These are phyloP conservation scores for Aspergillus felis DNA, from an alignment of 2,329 filamentous ascomycete species.

Conservation along the genomic window DNA sequence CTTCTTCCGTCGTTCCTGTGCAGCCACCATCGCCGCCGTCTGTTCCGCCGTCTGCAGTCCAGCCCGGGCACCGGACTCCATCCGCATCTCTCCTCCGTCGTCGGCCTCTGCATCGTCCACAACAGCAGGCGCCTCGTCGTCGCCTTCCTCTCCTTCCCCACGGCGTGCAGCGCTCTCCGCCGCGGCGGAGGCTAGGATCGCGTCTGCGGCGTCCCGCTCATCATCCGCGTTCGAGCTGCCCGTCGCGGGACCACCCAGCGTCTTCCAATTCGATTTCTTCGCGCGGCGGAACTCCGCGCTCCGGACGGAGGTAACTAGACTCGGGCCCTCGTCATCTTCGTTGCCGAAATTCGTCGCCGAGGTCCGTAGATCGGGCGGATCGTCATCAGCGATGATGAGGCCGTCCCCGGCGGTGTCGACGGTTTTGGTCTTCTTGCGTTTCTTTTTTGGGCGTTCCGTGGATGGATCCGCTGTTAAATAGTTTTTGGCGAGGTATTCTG, in stretches of 20 bases:
- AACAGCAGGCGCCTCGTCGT: conserved; percentile 45
- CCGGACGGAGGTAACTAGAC: conserved; percentile 22
- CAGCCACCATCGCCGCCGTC: conserved; percentile 67
- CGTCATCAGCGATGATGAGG: conserved; percentile 41
- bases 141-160: conserved; percentile 43
- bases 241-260: conserved; percentile 48
- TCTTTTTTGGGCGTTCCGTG: conserved; percentile 52
- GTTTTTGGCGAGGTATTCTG: conserved; percentile 83
- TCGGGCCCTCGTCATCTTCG: conserved; percentile 38
- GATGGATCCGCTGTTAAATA: conserved; percentile 69
- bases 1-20: conserved; percentile 55
- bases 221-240: conserved; percentile 29
- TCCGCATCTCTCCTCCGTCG: conserved; percentile 50
- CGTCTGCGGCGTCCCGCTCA: conserved; percentile 67
- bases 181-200: conserved; percentile 69
- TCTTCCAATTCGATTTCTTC: conserved; percentile 80
- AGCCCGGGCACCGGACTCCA: conserved; percentile 83
- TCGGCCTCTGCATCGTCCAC: conserved; percentile 39
- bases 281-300: conserved; percentile 60
- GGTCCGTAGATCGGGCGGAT: conserved; percentile 34
- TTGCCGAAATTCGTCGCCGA: conserved; percentile 17
- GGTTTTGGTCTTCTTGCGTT: conserved; percentile 51
- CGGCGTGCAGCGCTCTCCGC: conserved; percentile 59
- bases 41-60: conserved; percentile 81
- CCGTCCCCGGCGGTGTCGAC: conserved; percentile 42